These are phyloP conservation scores for Thalassiosira profunda DNA, from an alignment of 108 stramenopile genomes.

Conservation along the genomic window DNA sequence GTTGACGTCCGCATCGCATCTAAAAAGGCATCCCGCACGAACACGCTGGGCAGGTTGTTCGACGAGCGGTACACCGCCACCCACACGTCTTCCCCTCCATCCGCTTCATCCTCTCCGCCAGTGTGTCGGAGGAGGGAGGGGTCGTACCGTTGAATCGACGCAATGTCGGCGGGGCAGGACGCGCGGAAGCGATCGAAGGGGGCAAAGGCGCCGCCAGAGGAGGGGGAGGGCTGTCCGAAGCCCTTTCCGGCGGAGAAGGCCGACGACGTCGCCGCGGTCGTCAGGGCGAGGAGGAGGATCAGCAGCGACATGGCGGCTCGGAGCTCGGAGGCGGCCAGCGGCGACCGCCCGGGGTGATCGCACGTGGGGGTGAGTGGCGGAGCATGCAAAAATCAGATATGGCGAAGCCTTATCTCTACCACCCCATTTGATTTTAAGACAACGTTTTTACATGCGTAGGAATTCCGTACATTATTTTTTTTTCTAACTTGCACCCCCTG, in stretches of 20 bases:
- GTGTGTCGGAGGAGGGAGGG: slow-evolving; percentile 42
- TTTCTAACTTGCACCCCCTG: no score
- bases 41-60: slow-evolving; percentile 82
- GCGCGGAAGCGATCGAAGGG: slow-evolving; percentile 66
- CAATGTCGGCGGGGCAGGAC: slow-evolving; percentile 59
- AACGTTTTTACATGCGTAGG: no score
- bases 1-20: slow-evolving; percentile 77
- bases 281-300: neutral
- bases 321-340: no score
- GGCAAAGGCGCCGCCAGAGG: slow-evolving; percentile 4
- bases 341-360: no score
- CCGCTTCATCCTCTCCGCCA: slow-evolving; percentile 15
- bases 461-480: no score
- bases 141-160: slow-evolving; percentile 58
- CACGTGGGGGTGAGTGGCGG: no score
- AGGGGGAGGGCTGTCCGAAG: slow-evolving; percentile 11
- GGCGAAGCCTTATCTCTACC: no score
- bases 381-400: no score
- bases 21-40: slow-evolving; percentile 81
- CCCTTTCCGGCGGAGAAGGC: slow-evolving; percentile 26
- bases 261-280: neutral
- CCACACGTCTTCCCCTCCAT: slow-evolving; percentile 50
- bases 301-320: no score
- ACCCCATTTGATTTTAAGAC: no score
- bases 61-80: slow-evolving; percentile 81